These are phyloP conservation scores for Teratosphaeria gauchensis DNA, from an alignment of 2,329 filamentous ascomycete genomes.

Conservation along the genomic window DNA sequence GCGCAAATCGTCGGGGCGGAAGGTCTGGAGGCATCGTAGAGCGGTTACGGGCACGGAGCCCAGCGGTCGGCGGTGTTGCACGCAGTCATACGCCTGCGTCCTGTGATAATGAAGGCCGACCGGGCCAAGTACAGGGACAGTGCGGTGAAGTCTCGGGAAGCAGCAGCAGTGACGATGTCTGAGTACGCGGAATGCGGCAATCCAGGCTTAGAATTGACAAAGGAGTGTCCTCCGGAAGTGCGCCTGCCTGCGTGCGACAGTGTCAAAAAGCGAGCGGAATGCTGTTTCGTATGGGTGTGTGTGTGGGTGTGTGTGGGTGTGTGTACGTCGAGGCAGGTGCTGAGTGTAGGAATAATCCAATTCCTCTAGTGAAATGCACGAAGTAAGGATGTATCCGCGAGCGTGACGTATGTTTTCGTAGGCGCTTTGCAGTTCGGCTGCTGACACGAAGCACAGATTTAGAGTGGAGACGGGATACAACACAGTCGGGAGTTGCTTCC, in stretches of 20 bases:
- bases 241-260: neutral
- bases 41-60: conserved; percentile 2
- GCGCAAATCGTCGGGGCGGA: conserved; percentile 8
- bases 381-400: neutral
- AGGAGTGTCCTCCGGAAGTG: neutral
- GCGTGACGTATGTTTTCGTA: neutral
- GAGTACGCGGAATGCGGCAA: neutral
- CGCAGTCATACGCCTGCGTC: conserved; percentile 14
- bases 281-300: neutral
- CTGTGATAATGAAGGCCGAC: conserved; percentile 15
- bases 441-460: neutral
- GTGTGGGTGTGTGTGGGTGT: neutral
- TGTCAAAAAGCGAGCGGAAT: neutral
- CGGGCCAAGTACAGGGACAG: conserved; percentile 12
- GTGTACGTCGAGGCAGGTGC: neutral
- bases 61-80: conserved; percentile 2
- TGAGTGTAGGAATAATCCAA: neutral
- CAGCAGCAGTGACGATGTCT: neutral
- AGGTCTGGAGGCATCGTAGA: conserved; percentile 8
- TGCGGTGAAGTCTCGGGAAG: neutral
- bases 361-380: neutral
- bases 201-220: neutral
- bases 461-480: neutral
- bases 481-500: neutral
- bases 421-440: neutral